phyloP scores from a whole-genome alignment of 306 rosid genomes.

The Hylodesmum podocarpum region DNA sequence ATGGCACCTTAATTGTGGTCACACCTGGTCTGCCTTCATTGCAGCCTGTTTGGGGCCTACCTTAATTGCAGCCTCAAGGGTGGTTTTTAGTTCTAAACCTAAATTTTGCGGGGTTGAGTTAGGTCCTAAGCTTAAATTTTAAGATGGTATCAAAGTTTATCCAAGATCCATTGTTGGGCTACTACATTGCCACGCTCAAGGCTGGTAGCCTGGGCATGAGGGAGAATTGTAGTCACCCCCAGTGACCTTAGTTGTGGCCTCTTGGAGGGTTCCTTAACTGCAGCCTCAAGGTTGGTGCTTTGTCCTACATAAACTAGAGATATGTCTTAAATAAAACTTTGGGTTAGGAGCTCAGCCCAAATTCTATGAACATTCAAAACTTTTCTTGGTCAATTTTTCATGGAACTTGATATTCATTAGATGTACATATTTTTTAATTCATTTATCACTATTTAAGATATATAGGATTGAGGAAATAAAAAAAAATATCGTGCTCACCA shows the following conservation, averaged over 20 bases:
- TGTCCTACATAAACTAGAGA: background rate
- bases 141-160: background rate
- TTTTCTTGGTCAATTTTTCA: background rate
- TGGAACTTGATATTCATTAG: background rate
- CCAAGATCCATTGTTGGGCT: background rate
- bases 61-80: background rate
- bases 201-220: background rate
- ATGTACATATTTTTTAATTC: background rate
- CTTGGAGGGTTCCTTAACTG: too few relatives aligned
- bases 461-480: background rate
- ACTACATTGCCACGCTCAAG: background rate
- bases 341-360: background rate
- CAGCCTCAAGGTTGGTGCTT: background rate
- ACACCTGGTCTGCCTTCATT: too few relatives aligned
- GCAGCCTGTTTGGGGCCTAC: too few relatives aligned
- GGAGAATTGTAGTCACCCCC: background rate
- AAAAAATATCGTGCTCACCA: background rate
- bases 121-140: background rate
- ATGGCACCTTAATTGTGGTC: conserved; percentile 65
- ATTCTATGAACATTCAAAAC: background rate
- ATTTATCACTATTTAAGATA: conserved; percentile 17
- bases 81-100: background rate
- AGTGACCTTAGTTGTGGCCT: background rate
- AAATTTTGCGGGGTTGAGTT: background rate
- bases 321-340: background rate